Conservation (phyloP, 441 rosid genomes). For the Gossypium aridum region DNA sequence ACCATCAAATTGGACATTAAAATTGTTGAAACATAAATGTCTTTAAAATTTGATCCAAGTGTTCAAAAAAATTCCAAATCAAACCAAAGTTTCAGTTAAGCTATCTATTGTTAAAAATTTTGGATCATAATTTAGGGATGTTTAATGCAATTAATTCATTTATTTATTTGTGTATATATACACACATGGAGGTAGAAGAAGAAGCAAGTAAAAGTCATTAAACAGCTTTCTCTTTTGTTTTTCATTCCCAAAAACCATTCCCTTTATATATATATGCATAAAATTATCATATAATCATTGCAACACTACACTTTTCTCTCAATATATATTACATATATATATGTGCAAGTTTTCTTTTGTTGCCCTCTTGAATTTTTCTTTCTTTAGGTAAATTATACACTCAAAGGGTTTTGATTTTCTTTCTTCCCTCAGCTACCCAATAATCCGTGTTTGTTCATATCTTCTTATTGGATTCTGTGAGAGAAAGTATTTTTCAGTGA, state of each 20-base stretch:
- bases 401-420: not conserved
- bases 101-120: too few species aligned
- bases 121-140: too few species aligned
- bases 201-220: not conserved
- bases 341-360: not conserved
- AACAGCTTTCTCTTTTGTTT: not conserved
- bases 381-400: not conserved
- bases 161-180: not conserved
- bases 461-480: not conserved
- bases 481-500: not conserved
- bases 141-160: too few species aligned
- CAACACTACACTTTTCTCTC: conserved; percentile 14
- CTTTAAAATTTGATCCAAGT: not conserved
- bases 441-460: not conserved
- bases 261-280: not conserved
- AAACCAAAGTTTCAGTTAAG: too few species aligned
- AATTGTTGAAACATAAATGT: not conserved
- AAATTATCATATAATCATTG: conserved; percentile 12
- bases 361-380: not conserved
- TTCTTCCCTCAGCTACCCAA: not conserved
- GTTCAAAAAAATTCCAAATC: not conserved
- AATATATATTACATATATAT: not conserved
- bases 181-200: conserved; percentile 25
- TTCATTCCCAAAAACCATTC: not conserved
- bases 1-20: not conserved